Evolutionary conservation across 176 grass and related monocot genomes (phyloP).

Genomic region (Microstegium vimineum): DNA sequence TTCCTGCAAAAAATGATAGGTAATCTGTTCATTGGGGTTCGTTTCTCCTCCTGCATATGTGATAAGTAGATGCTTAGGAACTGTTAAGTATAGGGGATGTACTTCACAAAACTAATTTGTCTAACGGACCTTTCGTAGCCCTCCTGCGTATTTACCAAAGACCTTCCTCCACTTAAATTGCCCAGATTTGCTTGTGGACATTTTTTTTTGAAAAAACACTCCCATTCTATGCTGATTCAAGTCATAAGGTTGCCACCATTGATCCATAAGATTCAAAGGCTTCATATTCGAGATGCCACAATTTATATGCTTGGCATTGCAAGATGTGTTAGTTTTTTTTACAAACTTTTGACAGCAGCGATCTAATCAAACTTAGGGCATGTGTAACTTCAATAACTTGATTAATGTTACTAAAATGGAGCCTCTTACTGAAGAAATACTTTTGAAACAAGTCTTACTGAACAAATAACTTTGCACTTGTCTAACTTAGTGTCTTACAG

Average conservation of each 20-base stretch:
- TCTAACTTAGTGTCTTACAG: slow-evolving; percentile 39
- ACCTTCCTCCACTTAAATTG: background rate
- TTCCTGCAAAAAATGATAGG: slow-evolving; percentile 13
- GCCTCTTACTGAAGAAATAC: background rate
- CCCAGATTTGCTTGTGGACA: background rate
- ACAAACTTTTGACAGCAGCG: background rate
- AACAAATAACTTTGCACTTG: slow-evolving; percentile 13
- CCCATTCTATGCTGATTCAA: background rate
- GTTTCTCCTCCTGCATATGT: background rate
- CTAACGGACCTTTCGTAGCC: background rate
- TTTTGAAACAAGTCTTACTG: slow-evolving; percentile 6
- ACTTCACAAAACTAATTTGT: background rate
- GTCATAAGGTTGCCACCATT: background rate
- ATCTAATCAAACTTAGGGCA: background rate
- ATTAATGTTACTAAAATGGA: slow-evolving; percentile 16
- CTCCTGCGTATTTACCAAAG: background rate
- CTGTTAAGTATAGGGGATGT: background rate
- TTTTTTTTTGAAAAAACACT: background rate
- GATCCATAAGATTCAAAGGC: background rate
- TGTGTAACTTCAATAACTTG: background rate
- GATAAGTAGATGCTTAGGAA: background rate
- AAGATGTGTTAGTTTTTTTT: background rate
- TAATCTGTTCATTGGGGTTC: slow-evolving; percentile 9
- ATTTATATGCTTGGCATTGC: background rate
- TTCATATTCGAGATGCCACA: background rate